Evolutionary conservation across 2,329 filamentous ascomycete genomes (phyloP).

Genomic region (Xylariaceae sp.): DNA sequence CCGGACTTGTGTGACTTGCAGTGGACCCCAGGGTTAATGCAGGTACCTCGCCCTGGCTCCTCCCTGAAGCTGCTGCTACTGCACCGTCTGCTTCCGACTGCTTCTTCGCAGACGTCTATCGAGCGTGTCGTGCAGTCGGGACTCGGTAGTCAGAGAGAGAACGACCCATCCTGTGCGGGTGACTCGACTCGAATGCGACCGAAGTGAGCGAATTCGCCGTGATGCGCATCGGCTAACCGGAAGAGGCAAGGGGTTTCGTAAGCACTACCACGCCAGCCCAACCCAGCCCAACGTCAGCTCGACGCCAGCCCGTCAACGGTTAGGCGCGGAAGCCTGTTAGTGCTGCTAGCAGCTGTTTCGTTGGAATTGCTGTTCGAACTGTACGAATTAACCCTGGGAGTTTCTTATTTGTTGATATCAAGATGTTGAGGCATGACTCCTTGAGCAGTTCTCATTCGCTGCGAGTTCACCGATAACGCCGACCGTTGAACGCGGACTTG

Average conservation of each 20-base stretch:
- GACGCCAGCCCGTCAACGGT: not conserved
- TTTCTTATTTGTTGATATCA: not conserved
- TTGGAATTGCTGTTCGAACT: not conserved
- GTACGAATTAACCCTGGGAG: not conserved
- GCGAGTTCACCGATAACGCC: not conserved
- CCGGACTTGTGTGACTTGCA: not conserved
- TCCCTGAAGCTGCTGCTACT: not conserved
- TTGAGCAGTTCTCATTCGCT: not conserved
- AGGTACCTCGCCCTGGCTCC: not conserved
- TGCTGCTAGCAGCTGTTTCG: not conserved
- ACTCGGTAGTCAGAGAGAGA: no score
- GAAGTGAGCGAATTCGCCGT: not conserved
- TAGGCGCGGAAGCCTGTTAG: not conserved
- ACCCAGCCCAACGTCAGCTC: not conserved
- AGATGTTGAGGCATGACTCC: not conserved
- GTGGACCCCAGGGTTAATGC: not conserved
- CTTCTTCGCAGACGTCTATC: not conserved
- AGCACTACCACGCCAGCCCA: not conserved
- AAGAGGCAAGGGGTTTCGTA: not conserved
- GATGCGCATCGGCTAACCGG: not conserved
- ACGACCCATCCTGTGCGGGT: no score
- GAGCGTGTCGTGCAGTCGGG: no score
- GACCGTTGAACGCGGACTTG: not conserved
- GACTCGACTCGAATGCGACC: no score
- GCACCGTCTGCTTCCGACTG: not conserved